Base-by-base conservation (phyloP, 768 basidiomycete genomes). In the Trametes cubensis region DNA sequence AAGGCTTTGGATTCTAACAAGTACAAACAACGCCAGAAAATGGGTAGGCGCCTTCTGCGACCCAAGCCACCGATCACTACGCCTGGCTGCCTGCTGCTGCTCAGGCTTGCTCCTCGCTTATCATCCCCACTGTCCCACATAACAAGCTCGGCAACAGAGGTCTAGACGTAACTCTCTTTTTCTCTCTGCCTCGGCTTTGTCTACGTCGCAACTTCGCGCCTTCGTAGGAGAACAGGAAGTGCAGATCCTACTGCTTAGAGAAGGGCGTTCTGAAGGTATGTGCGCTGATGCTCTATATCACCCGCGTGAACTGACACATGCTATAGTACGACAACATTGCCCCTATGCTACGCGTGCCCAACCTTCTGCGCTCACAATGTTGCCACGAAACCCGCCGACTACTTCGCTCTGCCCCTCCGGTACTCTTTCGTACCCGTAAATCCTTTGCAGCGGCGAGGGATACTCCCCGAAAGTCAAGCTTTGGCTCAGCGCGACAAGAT, bases 11-110 rank as follows among this genome's bases (percentile, higher is more conserved):
- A 59, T 56, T 50, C 49, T 66, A 66, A 63, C 41, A 68, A 13
- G 14, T n/a, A 11, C 48, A 63, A 68, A 72, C 15, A 68, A 75
- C 17, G 67, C 55, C 30, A 4, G 44, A 38, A 62, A 52, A 51
- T 46, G 44, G 34, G 44, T 20, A 13, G n/a, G 44, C 41, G 48
- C 41, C 38, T 5, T 17, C 21, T 25, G 11, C n/a, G n/a, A n/a
- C n/a, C n/a, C n/a, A 23, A 11, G 50, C 23, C 38, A 44, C 28
- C 34, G 49, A 52, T 48, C 38, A 61, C 34, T 34, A 34, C 42
- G 20, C 26, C 47, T 38, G 52, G 54, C 54, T 49, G 25, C 48
- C 28, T 25, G 34, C 34, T 34, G 34, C 34, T 34, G 34, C 34
- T 34, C 51, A 25, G 28, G 38, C 49, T 28, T 40, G 8, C 40